Evolutionary conservation across 2,329 filamentous ascomycete species (phyloP).

Genomic region (Colletotrichum lindemuthianum): DNA sequence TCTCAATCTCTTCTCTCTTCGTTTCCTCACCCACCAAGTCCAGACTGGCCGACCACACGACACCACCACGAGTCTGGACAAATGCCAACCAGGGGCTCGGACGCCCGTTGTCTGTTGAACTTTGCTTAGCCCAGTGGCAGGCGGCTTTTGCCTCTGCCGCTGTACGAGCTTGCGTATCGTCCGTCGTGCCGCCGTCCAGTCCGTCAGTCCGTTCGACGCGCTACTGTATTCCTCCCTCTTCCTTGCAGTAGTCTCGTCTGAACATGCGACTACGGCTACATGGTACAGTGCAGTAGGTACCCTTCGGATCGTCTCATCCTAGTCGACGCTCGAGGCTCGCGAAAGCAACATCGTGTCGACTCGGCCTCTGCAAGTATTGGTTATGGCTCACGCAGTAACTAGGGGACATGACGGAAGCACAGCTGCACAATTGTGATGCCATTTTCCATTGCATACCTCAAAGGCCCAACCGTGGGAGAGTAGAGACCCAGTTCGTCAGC

Average conservation of each 20-base stretch:
- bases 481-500: constrained; percentile 24
- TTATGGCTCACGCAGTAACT: background rate
- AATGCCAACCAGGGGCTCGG: constrained; percentile 28
- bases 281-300: too few relatives aligned
- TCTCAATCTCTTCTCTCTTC: constrained; percentile 35
- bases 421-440: background rate
- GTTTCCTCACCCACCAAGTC: constrained; percentile 30
- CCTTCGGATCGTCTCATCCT: too few relatives aligned
- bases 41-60: constrained; percentile 27
- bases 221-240: constrained; percentile 23
- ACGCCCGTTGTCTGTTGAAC: background rate
- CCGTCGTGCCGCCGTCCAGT: background rate
- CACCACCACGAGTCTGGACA: constrained; percentile 23
- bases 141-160: background rate
- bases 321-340: too few relatives aligned
- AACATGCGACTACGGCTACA: background rate
- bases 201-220: constrained; percentile 8
- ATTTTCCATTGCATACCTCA: background rate
- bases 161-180: background rate
- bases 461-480: constrained; percentile 18
- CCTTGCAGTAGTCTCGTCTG: constrained; percentile 14
- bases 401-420: too few relatives aligned
- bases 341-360: too few relatives aligned
- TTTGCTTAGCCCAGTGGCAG: background rate
- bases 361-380: too few relatives aligned